Conservation (phyloP, 495 filamentous ascomycete species). For the Darksidea phi region DNA sequence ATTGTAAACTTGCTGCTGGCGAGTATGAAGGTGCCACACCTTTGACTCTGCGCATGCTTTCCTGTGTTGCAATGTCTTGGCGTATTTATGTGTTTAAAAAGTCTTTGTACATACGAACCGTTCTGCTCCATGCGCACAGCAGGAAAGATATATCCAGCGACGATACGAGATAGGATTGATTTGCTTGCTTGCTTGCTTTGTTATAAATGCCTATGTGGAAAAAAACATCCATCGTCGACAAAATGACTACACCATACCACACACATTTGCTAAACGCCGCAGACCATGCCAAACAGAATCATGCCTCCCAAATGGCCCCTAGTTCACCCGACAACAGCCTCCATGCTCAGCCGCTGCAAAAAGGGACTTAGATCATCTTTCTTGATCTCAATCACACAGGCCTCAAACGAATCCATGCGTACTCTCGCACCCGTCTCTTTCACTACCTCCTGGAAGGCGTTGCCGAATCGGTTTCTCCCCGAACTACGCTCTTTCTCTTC, state of each 20-base stretch:
- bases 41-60: too few relatives aligned
- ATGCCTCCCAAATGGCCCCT: neutral
- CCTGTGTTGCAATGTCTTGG: too few relatives aligned
- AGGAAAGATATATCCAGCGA: neutral
- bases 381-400: conserved; percentile 93
- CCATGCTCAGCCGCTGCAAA: conserved; percentile 86
- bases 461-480: conserved; percentile 83
- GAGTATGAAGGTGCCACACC: conserved; percentile 65
- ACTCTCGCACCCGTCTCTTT: conserved; percentile 86
- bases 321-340: conserved; percentile 77
- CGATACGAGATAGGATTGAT: too few relatives aligned
- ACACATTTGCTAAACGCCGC: too few relatives aligned
- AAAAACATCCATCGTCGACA: neutral
- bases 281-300: neutral
- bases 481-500: conserved; percentile 61
- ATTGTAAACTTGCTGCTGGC: conserved; percentile 87
- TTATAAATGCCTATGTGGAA: conserved; percentile 3
- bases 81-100: neutral
- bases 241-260: too few relatives aligned
- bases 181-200: neutral
- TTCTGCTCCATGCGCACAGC: neutral
- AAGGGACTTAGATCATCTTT: conserved; percentile 93
- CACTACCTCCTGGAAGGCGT: conserved; percentile 93
- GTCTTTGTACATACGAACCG: neutral
- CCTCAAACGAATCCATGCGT: conserved; percentile 93